Base-by-base conservation (phyloP, 768 basidiomycete genomes). In the Hemileccinum impolitum region DNA sequence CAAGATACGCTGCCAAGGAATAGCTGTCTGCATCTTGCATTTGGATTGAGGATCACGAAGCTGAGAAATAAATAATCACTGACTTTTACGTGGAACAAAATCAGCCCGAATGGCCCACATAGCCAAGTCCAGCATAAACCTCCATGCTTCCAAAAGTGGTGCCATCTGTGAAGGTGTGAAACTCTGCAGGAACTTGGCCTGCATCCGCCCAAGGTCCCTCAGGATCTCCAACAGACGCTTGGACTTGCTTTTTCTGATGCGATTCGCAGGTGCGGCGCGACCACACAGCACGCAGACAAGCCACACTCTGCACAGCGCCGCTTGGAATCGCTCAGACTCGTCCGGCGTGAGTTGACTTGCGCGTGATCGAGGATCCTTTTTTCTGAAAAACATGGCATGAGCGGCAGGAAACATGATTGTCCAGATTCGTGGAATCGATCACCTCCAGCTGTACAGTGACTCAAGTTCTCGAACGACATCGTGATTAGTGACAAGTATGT, bases 341-440 rank as follows among this genome's bases (percentile, higher is more conserved):
- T 18, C 21, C 2, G 37, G 25, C 11, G 67, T 54, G 8, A 75
- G 61, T n/a, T 47, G 55, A 47, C 68, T 72, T 14, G 47, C 58
- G 4, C 28, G 18, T n/a, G 63, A 70, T 14, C 56, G 52, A 9
- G 68, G 68, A 49, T 74, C 69, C 49, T 74, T 72, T 50, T 70
- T 45, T 45, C 75, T 75, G 39, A 25, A 36, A 37, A 13, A 4
- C 2, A 41, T n/a, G 13, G 18, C 19, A 39, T 58, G 47, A 55
- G 56, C 26, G n/a, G n/a, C n/a, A 21, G 9, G 14, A 15, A 13
- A 18, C 11, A 37, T 32, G 3, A 13, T 25, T 39, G 6, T 2
- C 12, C 11, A 34, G 38, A 31, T 34, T 39, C 21, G 17, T 31
- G 13, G 30, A 25, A 36, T 15, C 6, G 12, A 15, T 59, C 43